A percentile compares a stretch with the other conserved stretches of the same genome.
Evolutionary conservation across 176 grass and related monocot genomes (phyloP).

Genomic region (Thalia dealbata): DNA sequence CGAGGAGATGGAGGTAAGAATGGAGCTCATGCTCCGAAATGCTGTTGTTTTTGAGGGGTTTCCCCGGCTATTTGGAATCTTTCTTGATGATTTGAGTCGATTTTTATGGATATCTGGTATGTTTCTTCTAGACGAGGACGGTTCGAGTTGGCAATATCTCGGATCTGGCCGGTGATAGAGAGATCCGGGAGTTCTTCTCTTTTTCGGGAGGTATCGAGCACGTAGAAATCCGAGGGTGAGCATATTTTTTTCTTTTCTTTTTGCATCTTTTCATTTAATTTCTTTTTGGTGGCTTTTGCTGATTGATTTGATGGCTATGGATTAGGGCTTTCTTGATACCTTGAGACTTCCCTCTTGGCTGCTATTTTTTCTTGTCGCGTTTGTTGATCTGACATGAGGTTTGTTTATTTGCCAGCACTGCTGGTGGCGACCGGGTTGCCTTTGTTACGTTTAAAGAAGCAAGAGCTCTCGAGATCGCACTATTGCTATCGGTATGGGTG

Average conservation of each 20-base stretch:
- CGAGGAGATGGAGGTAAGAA: conserved; percentile 1
- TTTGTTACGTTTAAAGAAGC: conserved; percentile 91
- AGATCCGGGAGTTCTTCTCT: conserved; percentile 99
- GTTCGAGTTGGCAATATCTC: conserved; percentile 89
- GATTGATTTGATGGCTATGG: conserved; percentile 3
- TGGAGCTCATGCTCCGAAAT: background rate
- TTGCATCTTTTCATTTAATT: too few species aligned
- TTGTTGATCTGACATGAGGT: background rate
- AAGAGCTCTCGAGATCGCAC: conserved; percentile 79
- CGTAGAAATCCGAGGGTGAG: conserved; percentile 61
- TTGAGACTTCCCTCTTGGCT: background rate
- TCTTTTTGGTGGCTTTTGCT: conserved; percentile 1
- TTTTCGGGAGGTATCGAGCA: conserved; percentile 95
- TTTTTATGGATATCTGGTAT: background rate
- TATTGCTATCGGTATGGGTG: conserved; percentile 65
- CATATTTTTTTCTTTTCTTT: background rate
- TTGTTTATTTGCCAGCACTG: conserved; percentile 1
- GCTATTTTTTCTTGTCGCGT: background rate
- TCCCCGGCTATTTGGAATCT: background rate
- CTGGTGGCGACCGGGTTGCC: conserved; percentile 37
- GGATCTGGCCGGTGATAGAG: conserved; percentile 91
- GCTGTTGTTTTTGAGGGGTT: background rate
- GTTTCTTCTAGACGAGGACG: conserved; percentile 42
- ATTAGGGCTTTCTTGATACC: conserved; percentile 22
- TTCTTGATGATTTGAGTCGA: background rate